Conservation (phyloP, 768 basidiomycete genomes). For the Russula compacta region DNA sequence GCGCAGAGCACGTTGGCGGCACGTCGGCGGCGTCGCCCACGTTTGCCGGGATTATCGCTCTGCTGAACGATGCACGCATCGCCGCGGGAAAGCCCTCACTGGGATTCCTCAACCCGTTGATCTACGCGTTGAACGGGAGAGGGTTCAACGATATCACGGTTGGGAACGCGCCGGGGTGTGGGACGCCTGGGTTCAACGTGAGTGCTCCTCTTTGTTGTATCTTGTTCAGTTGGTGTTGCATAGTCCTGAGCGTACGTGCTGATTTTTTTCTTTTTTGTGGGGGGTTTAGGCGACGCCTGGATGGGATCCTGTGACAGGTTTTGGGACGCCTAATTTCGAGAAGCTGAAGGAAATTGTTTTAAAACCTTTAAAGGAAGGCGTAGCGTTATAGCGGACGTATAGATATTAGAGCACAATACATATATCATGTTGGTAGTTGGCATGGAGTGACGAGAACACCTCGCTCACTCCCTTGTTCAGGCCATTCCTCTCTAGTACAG, state of each 20-base stretch:
- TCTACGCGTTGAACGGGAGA: conserved; percentile 36
- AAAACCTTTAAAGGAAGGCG: neutral
- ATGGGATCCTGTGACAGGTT: conserved; percentile 31
- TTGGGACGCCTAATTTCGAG: conserved; percentile 28
- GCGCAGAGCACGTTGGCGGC: conserved; percentile 33
- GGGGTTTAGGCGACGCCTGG: conserved; percentile 25
- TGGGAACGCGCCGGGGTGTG: conserved; percentile 52
- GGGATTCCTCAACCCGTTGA: conserved; percentile 60
- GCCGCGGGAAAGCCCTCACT: conserved; percentile 34
- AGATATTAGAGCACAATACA: neutral
- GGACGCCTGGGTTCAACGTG: conserved; percentile 58
- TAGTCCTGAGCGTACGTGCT: neutral
- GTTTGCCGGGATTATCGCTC: conserved; percentile 40
- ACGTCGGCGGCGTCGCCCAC: conserved; percentile 54
- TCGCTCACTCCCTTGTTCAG: no score
- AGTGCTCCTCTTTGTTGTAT: conserved; percentile 21
- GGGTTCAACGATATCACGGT: conserved; percentile 49
- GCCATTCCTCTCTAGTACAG: no score
- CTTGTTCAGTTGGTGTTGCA: no score
- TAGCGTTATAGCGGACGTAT: no score
- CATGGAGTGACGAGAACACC: neutral
- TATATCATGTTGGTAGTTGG: neutral
- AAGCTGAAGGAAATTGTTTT: conserved; percentile 22
- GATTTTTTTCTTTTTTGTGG: neutral
- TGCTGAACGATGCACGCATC: conserved; percentile 48